Evolutionary conservation across 352 stramenopile species (phyloP).

Genomic region (Globisporangium lucens): DNA sequence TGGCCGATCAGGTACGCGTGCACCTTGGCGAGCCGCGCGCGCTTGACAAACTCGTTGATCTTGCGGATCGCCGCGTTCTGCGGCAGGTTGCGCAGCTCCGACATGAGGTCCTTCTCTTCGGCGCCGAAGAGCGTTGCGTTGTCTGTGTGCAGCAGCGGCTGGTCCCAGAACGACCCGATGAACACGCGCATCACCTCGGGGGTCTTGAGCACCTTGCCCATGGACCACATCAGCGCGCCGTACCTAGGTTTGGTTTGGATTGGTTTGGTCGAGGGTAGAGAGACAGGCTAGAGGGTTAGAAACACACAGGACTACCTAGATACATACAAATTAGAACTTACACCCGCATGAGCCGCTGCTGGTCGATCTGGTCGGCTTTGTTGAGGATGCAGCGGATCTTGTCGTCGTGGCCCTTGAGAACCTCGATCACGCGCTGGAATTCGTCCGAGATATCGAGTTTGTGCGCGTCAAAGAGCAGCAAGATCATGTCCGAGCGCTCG

Average conservation of each 20-base stretch:
- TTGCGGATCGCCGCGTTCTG: conserved; percentile 95
- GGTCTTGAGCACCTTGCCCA: conserved; percentile 97
- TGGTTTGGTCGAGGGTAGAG: background rate
- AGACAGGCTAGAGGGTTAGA: no score
- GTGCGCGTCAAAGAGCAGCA: conserved; percentile 99
- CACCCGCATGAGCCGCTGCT: conserved; percentile 96
- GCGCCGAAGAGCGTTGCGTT: conserved; percentile 95
- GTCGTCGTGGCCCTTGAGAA: conserved; percentile 95
- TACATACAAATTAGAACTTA: conserved; percentile 27
- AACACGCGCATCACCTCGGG: conserved; percentile 98
- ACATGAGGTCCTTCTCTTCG: conserved; percentile 97
- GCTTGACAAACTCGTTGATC: conserved; percentile 95
- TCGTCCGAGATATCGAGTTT: conserved; percentile 99
- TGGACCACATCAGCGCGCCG: conserved; percentile 97
- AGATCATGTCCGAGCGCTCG: conserved; percentile 96
- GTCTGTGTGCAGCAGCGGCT: conserved; percentile 83
- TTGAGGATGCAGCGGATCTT: conserved; percentile 99
- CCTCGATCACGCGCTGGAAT: conserved; percentile 97
- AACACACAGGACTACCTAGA: no score
- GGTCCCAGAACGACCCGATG: conserved; percentile 97
- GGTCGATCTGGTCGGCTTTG: conserved; percentile 98
- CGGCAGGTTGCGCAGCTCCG: conserved; percentile 93
- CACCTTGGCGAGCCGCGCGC: conserved; percentile 93
- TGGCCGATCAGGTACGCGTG: conserved; percentile 98
- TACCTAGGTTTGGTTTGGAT: conserved; percentile 63